Conservation (phyloP, 2,329 filamentous ascomycete genomes). For the Calonectria hongkongensis region DNA sequence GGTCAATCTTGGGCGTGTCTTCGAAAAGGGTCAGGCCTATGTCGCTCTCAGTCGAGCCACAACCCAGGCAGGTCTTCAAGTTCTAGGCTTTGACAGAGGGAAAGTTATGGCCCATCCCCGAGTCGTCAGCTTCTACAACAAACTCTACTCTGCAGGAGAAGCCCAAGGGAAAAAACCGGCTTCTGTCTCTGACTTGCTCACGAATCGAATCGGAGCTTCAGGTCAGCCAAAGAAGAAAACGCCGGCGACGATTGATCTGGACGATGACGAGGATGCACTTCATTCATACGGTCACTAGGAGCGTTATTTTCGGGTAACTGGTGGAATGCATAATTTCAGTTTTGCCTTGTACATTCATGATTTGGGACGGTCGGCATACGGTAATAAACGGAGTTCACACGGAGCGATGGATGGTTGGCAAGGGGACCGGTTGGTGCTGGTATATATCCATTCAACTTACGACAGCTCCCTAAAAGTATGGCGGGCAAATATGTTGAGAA, state of each 20-base stretch:
- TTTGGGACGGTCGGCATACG: slow-evolving; percentile 36
- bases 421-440: slow-evolving; percentile 31
- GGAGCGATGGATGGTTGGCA: slow-evolving; percentile 39
- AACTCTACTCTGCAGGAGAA: slow-evolving; percentile 84
- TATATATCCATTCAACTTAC: slow-evolving; percentile 44
- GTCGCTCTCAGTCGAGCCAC: slow-evolving; percentile 96
- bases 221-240: slow-evolving; percentile 45
- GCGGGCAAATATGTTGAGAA: slow-evolving; percentile 18
- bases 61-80: slow-evolving; percentile 89
- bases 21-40: slow-evolving; percentile 98
- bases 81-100: slow-evolving; percentile 88
- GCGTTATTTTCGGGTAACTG: neutral
- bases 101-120: slow-evolving; percentile 96
- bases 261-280: slow-evolving; percentile 71
- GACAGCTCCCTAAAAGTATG: slow-evolving; percentile 35
- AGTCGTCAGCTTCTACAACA: slow-evolving; percentile 89
- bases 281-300: slow-evolving; percentile 65
- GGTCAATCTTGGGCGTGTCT: slow-evolving; percentile 92
- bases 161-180: slow-evolving; percentile 58
- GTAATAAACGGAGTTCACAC: slow-evolving; percentile 37
- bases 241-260: slow-evolving; percentile 57
- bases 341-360: slow-evolving; percentile 33
- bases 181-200: slow-evolving; percentile 64
- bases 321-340: slow-evolving; percentile 23
- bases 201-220: slow-evolving; percentile 57